A percentile compares a stretch with the other conserved stretches of the same genome.
Conservation (phyloP, 2,329 filamentous ascomycete species). For the Sordariomycetes sp. region DNA sequence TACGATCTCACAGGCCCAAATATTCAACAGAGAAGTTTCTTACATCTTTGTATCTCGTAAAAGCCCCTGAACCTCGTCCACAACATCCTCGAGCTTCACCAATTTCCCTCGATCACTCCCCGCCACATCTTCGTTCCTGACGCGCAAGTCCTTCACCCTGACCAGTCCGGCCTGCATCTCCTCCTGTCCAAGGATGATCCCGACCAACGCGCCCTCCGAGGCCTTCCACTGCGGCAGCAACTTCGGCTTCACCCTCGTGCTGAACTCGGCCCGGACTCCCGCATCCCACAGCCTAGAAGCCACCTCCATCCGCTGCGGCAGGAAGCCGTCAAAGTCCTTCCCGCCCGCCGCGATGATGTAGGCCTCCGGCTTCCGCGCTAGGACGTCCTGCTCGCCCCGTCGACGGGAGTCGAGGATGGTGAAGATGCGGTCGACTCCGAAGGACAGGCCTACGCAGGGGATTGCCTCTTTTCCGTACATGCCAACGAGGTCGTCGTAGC, state of each 20-base stretch:
- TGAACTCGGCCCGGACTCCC: conserved; percentile 75
- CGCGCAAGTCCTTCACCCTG: no score
- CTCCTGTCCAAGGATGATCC: conserved; percentile 83
- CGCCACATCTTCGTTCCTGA: no score
- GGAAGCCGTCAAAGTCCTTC: no score
- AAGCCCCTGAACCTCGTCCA: no score
- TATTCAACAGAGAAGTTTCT: no score
- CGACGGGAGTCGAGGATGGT: conserved; percentile 76
- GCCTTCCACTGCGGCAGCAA: conserved; percentile 84
- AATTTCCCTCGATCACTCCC: no score
- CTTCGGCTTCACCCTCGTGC: conserved; percentile 85
- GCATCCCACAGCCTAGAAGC: conserved; percentile 83
- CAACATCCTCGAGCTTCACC: no score
- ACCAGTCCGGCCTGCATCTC: conserved; percentile 77
- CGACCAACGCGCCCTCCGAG: conserved; percentile 68
- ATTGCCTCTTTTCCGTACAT: conserved; percentile 89
- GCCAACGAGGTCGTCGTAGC: conserved; percentile 87
- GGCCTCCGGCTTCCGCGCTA: conserved; percentile 64
- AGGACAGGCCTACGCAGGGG: conserved; percentile 61
- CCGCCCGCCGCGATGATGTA: conserved; percentile 98
- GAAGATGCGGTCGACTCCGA: conserved; percentile 93
- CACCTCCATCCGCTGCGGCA: no score
- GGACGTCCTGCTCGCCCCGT: conserved; percentile 48
- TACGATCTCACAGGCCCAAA: no score
- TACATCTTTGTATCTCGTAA: no score